Percentiles rank a stretch among this genome's conserved stretches.
phyloP scores from a whole-genome alignment of 768 basidiomycete species.

The Exsudoporus frostii region DNA sequence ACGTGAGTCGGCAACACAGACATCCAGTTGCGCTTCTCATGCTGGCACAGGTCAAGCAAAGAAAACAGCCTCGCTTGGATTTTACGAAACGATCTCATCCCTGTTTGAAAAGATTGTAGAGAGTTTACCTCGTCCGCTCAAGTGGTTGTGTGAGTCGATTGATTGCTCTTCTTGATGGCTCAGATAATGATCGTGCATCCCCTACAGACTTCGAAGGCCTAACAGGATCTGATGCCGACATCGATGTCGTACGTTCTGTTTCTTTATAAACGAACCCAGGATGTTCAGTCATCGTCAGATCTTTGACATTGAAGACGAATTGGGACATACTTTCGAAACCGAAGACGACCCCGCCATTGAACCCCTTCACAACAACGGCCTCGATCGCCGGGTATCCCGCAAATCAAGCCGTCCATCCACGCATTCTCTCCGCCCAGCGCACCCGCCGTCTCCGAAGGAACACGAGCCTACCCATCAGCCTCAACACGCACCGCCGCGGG shows the following conservation, averaged over 20 bases:
- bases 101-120: conserved; percentile 71
- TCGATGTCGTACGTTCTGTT: conserved; percentile 56
- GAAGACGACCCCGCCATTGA: conserved; percentile 18
- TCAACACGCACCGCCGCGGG: background rate
- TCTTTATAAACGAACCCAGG: background rate
- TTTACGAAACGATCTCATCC: conserved; percentile 70
- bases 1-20: conserved; percentile 35
- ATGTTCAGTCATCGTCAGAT: conserved; percentile 42
- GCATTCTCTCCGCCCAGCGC: conserved; percentile 19
- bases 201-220: conserved; percentile 73
- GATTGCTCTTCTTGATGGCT: background rate
- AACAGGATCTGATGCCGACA: conserved; percentile 68
- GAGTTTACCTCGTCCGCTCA: conserved; percentile 70
- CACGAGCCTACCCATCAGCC: conserved; percentile 7
- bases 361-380: conserved; percentile 4
- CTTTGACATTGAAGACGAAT: conserved; percentile 75
- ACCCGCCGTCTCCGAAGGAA: conserved; percentile 23
- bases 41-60: conserved; percentile 54
- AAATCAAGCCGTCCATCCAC: conserved; percentile 33
- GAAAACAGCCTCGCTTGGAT: conserved; percentile 55
- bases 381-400: conserved; percentile 32
- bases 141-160: conserved; percentile 61
- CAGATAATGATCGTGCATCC: background rate
- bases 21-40: background rate
- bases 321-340: conserved; percentile 2